These are phyloP conservation scores for Leishmania gerbilli DNA, from an alignment of 208 protist species.

Conservation along the genomic window DNA sequence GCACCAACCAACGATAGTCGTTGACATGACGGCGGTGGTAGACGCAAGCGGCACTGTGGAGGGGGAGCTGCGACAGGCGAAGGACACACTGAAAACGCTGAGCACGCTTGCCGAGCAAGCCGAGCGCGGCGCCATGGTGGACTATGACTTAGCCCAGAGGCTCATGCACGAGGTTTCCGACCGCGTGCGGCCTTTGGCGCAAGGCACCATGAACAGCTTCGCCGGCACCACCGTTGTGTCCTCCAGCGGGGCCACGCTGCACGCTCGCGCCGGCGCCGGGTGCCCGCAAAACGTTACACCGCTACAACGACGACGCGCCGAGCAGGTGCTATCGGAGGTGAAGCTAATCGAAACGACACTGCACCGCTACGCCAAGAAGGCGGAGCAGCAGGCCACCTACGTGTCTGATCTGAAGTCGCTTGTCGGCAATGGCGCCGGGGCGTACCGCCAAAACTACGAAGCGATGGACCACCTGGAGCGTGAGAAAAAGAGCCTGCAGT, in stretches of 20 bases:
- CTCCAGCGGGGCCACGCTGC: constrained; percentile 10
- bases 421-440: constrained; percentile 36
- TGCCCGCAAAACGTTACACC: constrained; percentile 38
- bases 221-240: constrained; percentile 22
- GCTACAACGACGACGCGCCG: constrained; percentile 59
- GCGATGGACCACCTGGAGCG: constrained; percentile 53
- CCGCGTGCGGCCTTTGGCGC: constrained; percentile 33
- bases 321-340: constrained; percentile 69
- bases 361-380: constrained; percentile 41
- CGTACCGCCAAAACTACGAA: constrained; percentile 41
- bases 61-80: constrained; percentile 49
- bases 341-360: constrained; percentile 54
- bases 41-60: constrained; percentile 35
- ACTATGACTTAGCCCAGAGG: constrained; percentile 23
- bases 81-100: constrained; percentile 41
- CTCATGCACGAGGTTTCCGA: constrained; percentile 25
- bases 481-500: constrained; percentile 69
- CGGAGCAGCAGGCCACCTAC: constrained; percentile 38
- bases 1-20: neutral
- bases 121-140: constrained; percentile 44
- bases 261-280: constrained; percentile 14
- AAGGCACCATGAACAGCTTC: constrained; percentile 28
- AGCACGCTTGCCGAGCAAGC: constrained; percentile 41
- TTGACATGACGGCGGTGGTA: constrained; percentile 4
- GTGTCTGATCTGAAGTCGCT: constrained; percentile 50